Conservation (phyloP, 306 rosid genomes). For the Prunus kanzakura region DNA sequence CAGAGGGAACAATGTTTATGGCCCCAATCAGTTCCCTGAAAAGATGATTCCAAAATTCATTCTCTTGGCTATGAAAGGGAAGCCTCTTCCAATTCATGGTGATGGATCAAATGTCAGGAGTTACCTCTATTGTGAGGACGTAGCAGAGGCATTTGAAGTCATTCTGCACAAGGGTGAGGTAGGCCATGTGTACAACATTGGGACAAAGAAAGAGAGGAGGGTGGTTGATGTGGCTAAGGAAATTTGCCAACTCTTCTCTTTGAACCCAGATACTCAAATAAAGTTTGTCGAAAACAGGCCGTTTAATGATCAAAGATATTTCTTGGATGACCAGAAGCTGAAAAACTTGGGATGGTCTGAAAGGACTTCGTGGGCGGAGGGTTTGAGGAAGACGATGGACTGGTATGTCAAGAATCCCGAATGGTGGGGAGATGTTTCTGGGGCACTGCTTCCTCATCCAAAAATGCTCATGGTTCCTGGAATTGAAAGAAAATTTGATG, state of each 20-base stretch:
- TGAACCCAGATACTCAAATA: slow-evolving; percentile 36
- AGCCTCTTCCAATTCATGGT: slow-evolving; percentile 57
- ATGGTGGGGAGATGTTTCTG: slow-evolving; percentile 73
- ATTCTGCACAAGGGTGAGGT: slow-evolving; percentile 58
- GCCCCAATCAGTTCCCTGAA: slow-evolving; percentile 61
- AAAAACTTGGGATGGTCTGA: slow-evolving; percentile 53
- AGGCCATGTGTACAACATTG: slow-evolving; percentile 64
- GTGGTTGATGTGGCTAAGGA: slow-evolving; percentile 60
- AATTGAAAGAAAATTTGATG: slow-evolving; percentile 35
- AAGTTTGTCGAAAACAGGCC: slow-evolving; percentile 55
- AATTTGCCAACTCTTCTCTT: slow-evolving; percentile 43
- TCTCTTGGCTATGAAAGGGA: slow-evolving; percentile 57
- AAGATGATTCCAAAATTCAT: slow-evolving; percentile 57
- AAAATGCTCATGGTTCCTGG: slow-evolving; percentile 58
- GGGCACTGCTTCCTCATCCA: slow-evolving; percentile 62
- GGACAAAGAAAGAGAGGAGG: slow-evolving; percentile 55
- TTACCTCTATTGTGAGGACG: slow-evolving; percentile 57
- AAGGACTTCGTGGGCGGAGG: slow-evolving; percentile 53
- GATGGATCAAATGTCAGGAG: slow-evolving; percentile 67
- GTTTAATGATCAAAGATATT: slow-evolving; percentile 58
- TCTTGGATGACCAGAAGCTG: slow-evolving; percentile 51
- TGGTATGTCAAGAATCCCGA: slow-evolving; percentile 52
- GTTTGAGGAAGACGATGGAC: slow-evolving; percentile 48
- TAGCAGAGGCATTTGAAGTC: slow-evolving; percentile 62
- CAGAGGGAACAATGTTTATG: slow-evolving; percentile 59